A percentile compares a stretch with the other conserved stretches of the same genome.
Conservation (phyloP, 495 filamentous ascomycete species). For the Tuber calosporum region DNA sequence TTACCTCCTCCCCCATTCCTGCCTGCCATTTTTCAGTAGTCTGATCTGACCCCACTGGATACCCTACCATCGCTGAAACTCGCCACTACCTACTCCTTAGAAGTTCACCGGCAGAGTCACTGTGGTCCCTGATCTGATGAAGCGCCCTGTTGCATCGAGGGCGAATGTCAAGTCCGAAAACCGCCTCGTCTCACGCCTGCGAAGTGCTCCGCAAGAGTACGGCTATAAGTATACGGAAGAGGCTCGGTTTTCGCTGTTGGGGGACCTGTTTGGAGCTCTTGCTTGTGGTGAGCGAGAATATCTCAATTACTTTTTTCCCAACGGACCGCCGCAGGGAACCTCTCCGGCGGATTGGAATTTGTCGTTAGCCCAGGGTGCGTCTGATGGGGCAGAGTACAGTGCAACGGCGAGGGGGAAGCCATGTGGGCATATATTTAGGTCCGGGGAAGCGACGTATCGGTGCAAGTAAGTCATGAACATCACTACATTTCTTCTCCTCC, state of each 20-base stretch:
- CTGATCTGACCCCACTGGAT: neutral
- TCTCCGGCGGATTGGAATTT: constrained; percentile 58
- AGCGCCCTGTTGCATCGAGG: constrained; percentile 20
- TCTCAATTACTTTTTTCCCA: constrained; percentile 69
- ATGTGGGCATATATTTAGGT: constrained; percentile 95
- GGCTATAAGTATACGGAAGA: constrained; percentile 63
- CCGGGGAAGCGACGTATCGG: constrained; percentile 83
- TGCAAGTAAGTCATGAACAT: constrained; percentile 53
- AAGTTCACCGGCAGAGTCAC: neutral
- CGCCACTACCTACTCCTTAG: neutral
- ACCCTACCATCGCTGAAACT: neutral
- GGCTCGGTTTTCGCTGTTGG: constrained; percentile 62
- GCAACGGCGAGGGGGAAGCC: constrained; percentile 83
- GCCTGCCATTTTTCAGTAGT: neutral
- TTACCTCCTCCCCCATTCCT: neutral
- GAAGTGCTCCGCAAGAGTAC: constrained; percentile 54
- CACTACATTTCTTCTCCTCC: neutral
- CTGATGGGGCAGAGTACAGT: constrained; percentile 90
- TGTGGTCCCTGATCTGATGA: constrained; percentile 12
- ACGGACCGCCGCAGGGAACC: constrained; percentile 54
- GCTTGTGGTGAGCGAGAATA: constrained; percentile 64
- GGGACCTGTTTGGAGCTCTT: constrained; percentile 77
- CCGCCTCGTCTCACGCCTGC: constrained; percentile 46
- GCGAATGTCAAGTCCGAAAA: constrained; percentile 21
- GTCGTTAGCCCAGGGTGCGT: constrained; percentile 76